Percentiles rank a stretch among this genome's conserved stretches.
Evolutionary conservation across 805 yeast species (phyloP).

Genomic region (Ogataea nakhonphanomensis): DNA sequence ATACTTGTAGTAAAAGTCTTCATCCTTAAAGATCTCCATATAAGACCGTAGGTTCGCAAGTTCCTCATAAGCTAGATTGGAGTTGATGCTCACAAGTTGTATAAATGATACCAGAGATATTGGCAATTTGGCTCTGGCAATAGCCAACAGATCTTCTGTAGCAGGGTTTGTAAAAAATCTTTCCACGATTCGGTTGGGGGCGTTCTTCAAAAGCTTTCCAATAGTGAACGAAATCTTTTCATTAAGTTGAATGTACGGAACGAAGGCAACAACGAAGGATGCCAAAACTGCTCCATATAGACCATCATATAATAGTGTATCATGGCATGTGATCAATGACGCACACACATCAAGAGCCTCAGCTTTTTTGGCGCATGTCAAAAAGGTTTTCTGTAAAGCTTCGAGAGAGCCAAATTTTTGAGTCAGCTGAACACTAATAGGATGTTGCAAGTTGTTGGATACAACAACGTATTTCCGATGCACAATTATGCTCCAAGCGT

Average conservation of each 20-base stretch:
- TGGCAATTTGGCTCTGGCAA: slow-evolving; percentile 77
- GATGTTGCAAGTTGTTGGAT: slow-evolving; percentile 30
- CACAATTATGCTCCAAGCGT: slow-evolving; percentile 64
- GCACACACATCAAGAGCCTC: slow-evolving; percentile 42
- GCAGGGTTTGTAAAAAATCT: slow-evolving; percentile 45
- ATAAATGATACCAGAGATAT: slow-evolving; percentile 56
- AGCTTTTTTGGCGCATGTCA: slow-evolving; percentile 39
- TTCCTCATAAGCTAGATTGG: slow-evolving; percentile 63
- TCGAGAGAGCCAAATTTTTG: slow-evolving; percentile 18
- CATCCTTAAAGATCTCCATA: slow-evolving; percentile 44
- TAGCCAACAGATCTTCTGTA: slow-evolving; percentile 41
- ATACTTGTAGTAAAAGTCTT: slow-evolving; percentile 38
- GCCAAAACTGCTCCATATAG: slow-evolving; percentile 50
- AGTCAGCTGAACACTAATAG: slow-evolving; percentile 19
- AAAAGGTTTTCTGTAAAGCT: slow-evolving; percentile 26
- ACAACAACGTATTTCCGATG: slow-evolving; percentile 48
- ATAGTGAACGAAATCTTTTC: slow-evolving; percentile 43
- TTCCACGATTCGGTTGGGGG: slow-evolving; percentile 44
- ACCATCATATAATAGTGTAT: slow-evolving; percentile 45
- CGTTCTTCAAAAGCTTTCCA: slow-evolving; percentile 38
- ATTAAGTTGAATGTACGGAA: slow-evolving; percentile 49
- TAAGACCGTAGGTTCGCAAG: slow-evolving; percentile 58
- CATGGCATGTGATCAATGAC: slow-evolving; percentile 40
- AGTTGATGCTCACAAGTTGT: slow-evolving; percentile 57
- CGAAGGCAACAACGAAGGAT: slow-evolving; percentile 40